phyloP scores from a whole-genome alignment of 2,329 filamentous ascomycete genomes.

The Aspergillus calidoustus region DNA sequence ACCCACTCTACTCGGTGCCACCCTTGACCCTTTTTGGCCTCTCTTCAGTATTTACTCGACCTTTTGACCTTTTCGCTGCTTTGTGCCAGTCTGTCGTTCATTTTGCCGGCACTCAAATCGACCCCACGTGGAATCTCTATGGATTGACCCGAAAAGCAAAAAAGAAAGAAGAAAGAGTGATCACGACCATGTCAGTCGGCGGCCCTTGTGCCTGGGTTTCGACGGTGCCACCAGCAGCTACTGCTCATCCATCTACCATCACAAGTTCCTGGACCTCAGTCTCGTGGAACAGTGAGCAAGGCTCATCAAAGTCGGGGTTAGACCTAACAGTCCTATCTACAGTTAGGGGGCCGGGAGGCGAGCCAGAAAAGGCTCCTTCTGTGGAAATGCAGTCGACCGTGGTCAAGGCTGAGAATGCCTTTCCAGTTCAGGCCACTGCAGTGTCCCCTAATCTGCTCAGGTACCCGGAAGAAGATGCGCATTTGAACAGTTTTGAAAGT shows the following conservation, averaged over 20 bases:
- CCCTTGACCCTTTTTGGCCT: slow-evolving; percentile 18
- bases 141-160: slow-evolving; percentile 15
- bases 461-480: slow-evolving; percentile 27
- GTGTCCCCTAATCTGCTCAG: slow-evolving; percentile 20
- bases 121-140: slow-evolving; percentile 12
- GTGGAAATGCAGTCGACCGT: slow-evolving; percentile 33
- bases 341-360: slow-evolving; percentile 28
- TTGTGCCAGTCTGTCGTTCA: not conserved
- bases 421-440: slow-evolving; percentile 21
- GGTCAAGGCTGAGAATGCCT: slow-evolving; percentile 37
- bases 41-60: not conserved
- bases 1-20: slow-evolving; percentile 32
- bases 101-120: not conserved
- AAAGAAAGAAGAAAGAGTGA: not conserved
- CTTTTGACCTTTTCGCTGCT: slow-evolving; percentile 4
- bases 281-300: slow-evolving; percentile 32
- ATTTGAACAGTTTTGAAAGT: slow-evolving; percentile 21
- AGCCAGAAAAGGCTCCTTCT: slow-evolving; percentile 21
- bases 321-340: slow-evolving; percentile 27
- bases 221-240: slow-evolving; percentile 36
- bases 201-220: slow-evolving; percentile 43
- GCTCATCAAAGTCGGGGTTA: slow-evolving; percentile 27
- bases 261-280: slow-evolving; percentile 33
- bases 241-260: slow-evolving; percentile 37
- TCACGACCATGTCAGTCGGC: slow-evolving; percentile 41